A percentile compares a stretch with the other conserved stretches of the same genome.
Evolutionary conservation across 768 basidiomycete species (phyloP).

Genomic region (Coprinopsis cinerea): DNA sequence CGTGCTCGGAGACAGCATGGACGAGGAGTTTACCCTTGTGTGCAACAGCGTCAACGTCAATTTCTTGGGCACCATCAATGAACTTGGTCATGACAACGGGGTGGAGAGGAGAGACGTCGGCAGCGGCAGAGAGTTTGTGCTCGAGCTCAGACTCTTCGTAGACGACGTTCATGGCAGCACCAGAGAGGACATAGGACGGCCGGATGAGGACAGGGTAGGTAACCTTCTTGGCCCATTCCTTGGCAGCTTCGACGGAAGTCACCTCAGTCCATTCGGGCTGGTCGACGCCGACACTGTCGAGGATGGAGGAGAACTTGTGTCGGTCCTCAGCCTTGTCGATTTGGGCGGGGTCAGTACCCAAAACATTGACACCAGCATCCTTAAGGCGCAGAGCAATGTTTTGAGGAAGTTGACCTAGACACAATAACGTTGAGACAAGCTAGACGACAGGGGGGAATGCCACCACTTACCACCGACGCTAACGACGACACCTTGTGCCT

Average conservation of each 20-base stretch:
- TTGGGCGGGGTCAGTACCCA: conserved; percentile 91
- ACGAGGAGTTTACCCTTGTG: conserved; percentile 88
- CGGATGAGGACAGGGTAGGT: conserved; percentile 96
- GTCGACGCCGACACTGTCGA: conserved; percentile 92
- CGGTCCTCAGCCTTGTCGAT: conserved; percentile 98
- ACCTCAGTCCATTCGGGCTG: conserved; percentile 97
- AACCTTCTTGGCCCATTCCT: conserved; percentile 84
- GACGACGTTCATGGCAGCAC: conserved; percentile 99
- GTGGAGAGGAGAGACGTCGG: conserved; percentile 92
- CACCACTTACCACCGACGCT: conserved; percentile 86
- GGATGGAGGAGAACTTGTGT: conserved; percentile 97
- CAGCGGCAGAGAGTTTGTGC: conserved; percentile 94
- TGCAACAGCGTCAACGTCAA: conserved; percentile 96
- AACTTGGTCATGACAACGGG: conserved; percentile 99
- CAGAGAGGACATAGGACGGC: conserved; percentile 96
- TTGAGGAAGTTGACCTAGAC: conserved; percentile 88
- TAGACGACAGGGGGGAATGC: not conserved
- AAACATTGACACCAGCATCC: conserved; percentile 82
- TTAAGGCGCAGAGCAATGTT: conserved; percentile 97
- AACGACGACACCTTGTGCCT: conserved; percentile 89
- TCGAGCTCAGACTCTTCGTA: conserved; percentile 86
- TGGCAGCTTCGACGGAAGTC: conserved; percentile 82
- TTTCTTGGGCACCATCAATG: conserved; percentile 96
- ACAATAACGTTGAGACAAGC: conserved; percentile 5
- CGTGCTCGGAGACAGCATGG: conserved; percentile 96